phyloP scores from a whole-genome alignment of 2,329 filamentous ascomycete genomes.

The Aspergillus ochraceoroseus region DNA sequence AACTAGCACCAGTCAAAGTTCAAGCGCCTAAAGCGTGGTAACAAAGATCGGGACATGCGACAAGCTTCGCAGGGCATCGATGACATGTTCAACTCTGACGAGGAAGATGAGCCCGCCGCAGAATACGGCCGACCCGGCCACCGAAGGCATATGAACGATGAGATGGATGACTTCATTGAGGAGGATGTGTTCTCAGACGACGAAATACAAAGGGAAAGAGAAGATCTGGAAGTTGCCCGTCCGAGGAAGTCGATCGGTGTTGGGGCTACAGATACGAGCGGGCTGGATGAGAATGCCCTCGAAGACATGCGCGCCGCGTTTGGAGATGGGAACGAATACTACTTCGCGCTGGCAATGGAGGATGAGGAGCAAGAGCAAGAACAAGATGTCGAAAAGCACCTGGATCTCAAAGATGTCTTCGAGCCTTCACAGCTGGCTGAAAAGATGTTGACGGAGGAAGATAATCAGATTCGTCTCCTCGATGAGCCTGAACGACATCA shows the following conservation, averaged over 20 bases:
- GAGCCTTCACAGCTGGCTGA: constrained; percentile 93
- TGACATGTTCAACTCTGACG: constrained; percentile 93
- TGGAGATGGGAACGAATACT: constrained; percentile 90
- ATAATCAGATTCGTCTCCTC: constrained; percentile 80
- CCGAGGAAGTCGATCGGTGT: constrained; percentile 66
- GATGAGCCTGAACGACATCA: constrained; percentile 96
- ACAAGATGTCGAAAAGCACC: constrained; percentile 70
- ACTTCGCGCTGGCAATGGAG: constrained; percentile 87
- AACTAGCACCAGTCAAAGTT: constrained; percentile 67
- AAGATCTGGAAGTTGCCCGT: constrained; percentile 83
- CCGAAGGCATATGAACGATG: constrained; percentile 63
- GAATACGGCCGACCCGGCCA: constrained; percentile 46
- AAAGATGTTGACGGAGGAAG: constrained; percentile 90
- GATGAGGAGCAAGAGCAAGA: constrained; percentile 75
- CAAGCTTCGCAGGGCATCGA: constrained; percentile 68
- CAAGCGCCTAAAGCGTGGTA: constrained; percentile 92
- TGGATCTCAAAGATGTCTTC: constrained; percentile 96
- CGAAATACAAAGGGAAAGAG: constrained; percentile 66
- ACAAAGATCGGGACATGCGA: constrained; percentile 57
- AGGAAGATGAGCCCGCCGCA: constrained; percentile 61
- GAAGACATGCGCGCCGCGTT: constrained; percentile 97
- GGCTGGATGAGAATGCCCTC: constrained; percentile 83
- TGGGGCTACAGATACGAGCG: constrained; percentile 70
- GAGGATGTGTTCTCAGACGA: constrained; percentile 90
- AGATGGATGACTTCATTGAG: constrained; percentile 95